Base-by-base conservation (phyloP, 2,329 filamentous ascomycete genomes). In the Colletotrichum spaethianum region DNA sequence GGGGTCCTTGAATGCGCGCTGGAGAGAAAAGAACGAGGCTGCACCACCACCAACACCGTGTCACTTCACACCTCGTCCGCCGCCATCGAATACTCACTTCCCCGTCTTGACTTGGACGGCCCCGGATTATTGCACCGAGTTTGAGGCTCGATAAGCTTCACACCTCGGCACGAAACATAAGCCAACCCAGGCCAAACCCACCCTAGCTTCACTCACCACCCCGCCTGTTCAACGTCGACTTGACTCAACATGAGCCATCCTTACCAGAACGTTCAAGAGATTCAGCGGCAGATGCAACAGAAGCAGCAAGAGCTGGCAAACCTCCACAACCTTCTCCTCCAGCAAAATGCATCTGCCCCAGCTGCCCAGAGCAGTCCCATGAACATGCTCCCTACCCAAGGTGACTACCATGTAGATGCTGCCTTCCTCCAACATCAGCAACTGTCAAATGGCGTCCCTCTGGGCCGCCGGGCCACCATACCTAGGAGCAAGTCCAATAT, bases 401-500 rank as follows among this genome's bases (percentile, higher is more conserved):
- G 53, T 61, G 73, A 73, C 48, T 72, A 50, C 42, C 72, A 62
- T 52, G 60, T 74, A 62, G 70, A 66, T 44, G 63, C 53, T 8
- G 63, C 67, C 62, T 60, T 66, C 33, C 9, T 18, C 40, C 71
- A 63, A n/a, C 59, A 36, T 18, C 68, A 63, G 33, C 46, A 66
- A 26, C 70, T 67, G 56, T 48, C 60, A 52, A 63, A 74, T 63
- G 71, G 23, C 44, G 56, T 52, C 44, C 60, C 63, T 28, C 26
- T 60, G 38, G 57, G 44, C 53, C 56, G 73, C 38, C 67, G 46
- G 36, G 42, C 70, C 14, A 67, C 71, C 31, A 64, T 72, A 12
- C 70, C 74, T 5, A 70, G 70, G 36, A 75, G 73, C 57, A 72
- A 73, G 67, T 76, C 75, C 46, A 73, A 69, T 31, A 62, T 73